A percentile compares a stretch with the other conserved stretches of the same genome.
Evolutionary conservation across 805 yeast genomes (phyloP).

Genomic region (Ogataea chonburiensis): DNA sequence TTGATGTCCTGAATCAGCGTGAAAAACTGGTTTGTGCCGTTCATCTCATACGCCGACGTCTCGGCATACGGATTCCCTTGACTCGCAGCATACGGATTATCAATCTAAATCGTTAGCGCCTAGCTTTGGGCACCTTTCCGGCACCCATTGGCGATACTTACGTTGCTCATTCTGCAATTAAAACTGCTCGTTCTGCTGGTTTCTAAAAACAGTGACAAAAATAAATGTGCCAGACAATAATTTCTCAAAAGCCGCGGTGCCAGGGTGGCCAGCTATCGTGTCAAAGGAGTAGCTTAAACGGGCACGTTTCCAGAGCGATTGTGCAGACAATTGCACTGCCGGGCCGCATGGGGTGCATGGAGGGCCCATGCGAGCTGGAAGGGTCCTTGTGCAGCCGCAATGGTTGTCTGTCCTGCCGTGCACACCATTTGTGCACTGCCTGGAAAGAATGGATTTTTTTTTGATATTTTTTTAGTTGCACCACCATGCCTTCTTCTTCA

Average conservation of each 20-base stretch:
- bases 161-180: constrained; percentile 16
- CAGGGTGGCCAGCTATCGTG: constrained; percentile 6
- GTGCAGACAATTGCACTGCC: neutral
- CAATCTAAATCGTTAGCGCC: constrained; percentile 16
- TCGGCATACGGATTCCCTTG: constrained; percentile 24
- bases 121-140: constrained; percentile 5
- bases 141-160: constrained; percentile 9
- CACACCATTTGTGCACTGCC: constrained; percentile 7
- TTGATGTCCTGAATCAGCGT: constrained; percentile 66
- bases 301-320: neutral
- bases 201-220: constrained; percentile 10
- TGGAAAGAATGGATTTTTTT: constrained; percentile 3
- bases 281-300: neutral
- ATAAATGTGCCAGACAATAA: constrained; percentile 8
- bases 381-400: no score
- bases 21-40: constrained; percentile 51
- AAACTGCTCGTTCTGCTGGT: constrained; percentile 3
- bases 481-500: constrained; percentile 10
- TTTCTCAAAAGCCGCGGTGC: constrained; percentile 9
- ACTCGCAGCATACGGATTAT: constrained; percentile 29
- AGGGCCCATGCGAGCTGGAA: no score
- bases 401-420: no score
- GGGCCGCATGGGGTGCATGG: no score
- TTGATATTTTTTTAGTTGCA: no score
- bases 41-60: constrained; percentile 21